These are phyloP conservation scores for Candida piceae DNA, from an alignment of 805 yeast species.

Conservation along the genomic window DNA sequence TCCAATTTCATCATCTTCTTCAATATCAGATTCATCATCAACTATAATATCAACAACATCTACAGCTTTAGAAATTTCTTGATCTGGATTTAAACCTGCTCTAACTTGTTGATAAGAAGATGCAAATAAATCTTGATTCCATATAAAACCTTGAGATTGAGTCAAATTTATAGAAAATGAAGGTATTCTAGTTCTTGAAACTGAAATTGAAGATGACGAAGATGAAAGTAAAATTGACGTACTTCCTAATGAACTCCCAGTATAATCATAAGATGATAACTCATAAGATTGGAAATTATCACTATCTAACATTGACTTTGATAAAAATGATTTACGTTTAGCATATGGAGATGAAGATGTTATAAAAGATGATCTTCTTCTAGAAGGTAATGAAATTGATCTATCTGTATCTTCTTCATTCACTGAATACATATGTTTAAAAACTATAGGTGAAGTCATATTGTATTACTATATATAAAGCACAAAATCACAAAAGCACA, in stretches of 20 bases:
- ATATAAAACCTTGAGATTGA: conserved; percentile 69
- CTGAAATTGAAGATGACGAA: not conserved
- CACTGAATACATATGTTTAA: conserved; percentile 1
- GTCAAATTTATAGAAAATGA: conserved; percentile 41
- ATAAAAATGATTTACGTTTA: conserved; percentile 51
- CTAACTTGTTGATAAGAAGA: conserved; percentile 58
- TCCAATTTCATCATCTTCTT: conserved; percentile 2
- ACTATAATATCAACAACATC: conserved; percentile 24
- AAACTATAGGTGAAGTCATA: conserved; percentile 3
- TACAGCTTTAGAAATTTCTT: conserved; percentile 15
- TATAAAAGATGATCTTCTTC: conserved; percentile 28
- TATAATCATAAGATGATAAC: conserved; percentile 15
- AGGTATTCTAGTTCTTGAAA: conserved; percentile 22
- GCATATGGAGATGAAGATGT: conserved; percentile 48
- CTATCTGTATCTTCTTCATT: too few relatives aligned
- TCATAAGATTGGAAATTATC: conserved; percentile 55
- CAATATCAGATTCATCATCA: conserved; percentile 11
- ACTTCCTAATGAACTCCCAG: too few relatives aligned
- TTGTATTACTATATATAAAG: not conserved
- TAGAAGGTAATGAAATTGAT: too few relatives aligned
- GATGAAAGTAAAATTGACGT: too few relatives aligned
- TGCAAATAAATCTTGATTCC: conserved; percentile 76
- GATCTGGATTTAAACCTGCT: conserved; percentile 28
- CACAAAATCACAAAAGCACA: too few relatives aligned
- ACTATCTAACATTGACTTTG: conserved; percentile 50